phyloP scores from a whole-genome alignment of 176 grass and related monocot genomes.

The Urochloa ruziziensis region DNA sequence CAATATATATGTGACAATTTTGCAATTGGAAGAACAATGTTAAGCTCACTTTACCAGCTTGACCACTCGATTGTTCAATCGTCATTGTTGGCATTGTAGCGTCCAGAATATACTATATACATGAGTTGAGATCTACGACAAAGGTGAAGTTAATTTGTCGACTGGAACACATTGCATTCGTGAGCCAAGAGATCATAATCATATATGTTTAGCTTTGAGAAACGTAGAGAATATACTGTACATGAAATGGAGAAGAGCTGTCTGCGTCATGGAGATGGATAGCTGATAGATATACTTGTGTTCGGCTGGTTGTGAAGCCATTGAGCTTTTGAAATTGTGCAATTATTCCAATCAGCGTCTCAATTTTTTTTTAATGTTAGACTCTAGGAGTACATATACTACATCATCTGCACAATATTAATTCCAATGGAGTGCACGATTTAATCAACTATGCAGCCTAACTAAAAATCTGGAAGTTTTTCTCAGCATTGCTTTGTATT shows the following conservation, averaged over 20 bases:
- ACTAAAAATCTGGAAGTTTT: not conserved
- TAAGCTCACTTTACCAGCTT: constrained; percentile 57
- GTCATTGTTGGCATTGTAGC: not conserved
- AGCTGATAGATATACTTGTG: not conserved
- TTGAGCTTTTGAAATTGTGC: not conserved
- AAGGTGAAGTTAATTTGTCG: not conserved
- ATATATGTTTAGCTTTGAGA: not conserved
- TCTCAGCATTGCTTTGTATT: not conserved
- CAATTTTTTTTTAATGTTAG: not conserved
- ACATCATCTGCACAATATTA: not conserved
- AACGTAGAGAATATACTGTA: constrained; percentile 10
- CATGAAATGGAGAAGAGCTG: not conserved
- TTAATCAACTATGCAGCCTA: not conserved
- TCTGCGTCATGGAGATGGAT: not conserved
- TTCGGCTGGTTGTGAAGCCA: not conserved
- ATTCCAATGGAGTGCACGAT: not conserved
- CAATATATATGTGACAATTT: constrained; percentile 12
- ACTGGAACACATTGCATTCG: not conserved
- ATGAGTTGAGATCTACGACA: not conserved
- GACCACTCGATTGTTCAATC: not conserved
- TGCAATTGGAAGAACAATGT: constrained; percentile 72
- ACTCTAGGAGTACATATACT: not conserved
- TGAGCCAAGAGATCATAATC: not conserved
- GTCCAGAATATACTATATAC: not conserved
- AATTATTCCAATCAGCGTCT: not conserved